Evolutionary conservation across 768 basidiomycete species (phyloP).

Genomic region (Pluteus cervinus): DNA sequence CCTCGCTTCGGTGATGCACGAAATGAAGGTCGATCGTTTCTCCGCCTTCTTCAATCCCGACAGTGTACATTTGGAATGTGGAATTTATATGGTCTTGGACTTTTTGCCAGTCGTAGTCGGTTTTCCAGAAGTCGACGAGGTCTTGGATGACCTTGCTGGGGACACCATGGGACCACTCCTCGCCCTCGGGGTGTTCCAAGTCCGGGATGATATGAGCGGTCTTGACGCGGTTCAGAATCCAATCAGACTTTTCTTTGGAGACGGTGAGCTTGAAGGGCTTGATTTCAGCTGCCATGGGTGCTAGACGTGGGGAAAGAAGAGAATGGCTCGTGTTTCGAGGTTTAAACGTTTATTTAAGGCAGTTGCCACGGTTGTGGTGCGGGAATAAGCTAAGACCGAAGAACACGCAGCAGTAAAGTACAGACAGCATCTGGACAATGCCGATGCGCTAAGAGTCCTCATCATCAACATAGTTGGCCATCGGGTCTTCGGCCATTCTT

Average conservation of each 20-base stretch:
- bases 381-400: too few relatives aligned
- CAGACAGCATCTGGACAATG: not conserved
- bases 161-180: slow-evolving; percentile 42
- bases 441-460: not conserved
- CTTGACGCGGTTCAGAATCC: slow-evolving; percentile 36
- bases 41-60: slow-evolving; percentile 39
- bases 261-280: slow-evolving; percentile 36
- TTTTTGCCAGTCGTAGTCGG: slow-evolving; percentile 42
- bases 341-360: too few relatives aligned
- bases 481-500: slow-evolving; percentile 78
- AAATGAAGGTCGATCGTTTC: slow-evolving; percentile 46
- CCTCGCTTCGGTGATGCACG: slow-evolving; percentile 39
- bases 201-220: slow-evolving; percentile 38
- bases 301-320: too few relatives aligned
- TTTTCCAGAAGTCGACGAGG: slow-evolving; percentile 39
- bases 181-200: slow-evolving; percentile 33
- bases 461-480: slow-evolving; percentile 84
- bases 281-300: too few relatives aligned
- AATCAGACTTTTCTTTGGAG: slow-evolving; percentile 28
- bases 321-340: too few relatives aligned
- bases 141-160: slow-evolving; percentile 35
- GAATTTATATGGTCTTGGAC: slow-evolving; percentile 42
- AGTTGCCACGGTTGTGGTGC: too few relatives aligned
- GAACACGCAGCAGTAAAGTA: too few relatives aligned
- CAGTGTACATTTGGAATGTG: slow-evolving; percentile 43